A percentile compares a stretch with the other conserved stretches of the same genome.
Conservation (phyloP, 441 rosid species). For the Pelargonium hybrid region DNA sequence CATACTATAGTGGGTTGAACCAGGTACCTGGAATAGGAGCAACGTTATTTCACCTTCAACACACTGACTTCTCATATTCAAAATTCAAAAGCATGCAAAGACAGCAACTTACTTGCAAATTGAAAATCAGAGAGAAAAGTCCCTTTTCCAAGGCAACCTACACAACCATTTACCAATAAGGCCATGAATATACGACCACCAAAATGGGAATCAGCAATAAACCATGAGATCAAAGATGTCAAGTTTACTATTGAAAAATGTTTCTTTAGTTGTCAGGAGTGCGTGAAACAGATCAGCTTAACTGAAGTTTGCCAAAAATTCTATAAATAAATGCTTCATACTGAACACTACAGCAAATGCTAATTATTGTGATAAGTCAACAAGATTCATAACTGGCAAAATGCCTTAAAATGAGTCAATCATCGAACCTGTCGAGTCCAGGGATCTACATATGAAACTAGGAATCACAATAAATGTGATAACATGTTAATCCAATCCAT, state of each 20-base stretch:
- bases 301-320: not conserved
- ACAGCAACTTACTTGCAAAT: slow-evolving; percentile 75
- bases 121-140: slow-evolving; percentile 69
- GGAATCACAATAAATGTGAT: not conserved
- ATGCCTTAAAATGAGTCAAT: not conserved
- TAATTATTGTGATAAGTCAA: not conserved
- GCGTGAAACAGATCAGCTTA: not conserved
- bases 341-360: not conserved
- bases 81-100: slow-evolving; percentile 14
- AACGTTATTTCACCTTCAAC: not conserved
- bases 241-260: not conserved
- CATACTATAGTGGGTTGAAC: slow-evolving; percentile 94
- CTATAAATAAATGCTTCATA: not conserved
- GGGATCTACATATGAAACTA: not conserved
- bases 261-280: not conserved
- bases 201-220: not conserved
- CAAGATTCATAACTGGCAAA: not conserved
- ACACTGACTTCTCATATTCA: not conserved
- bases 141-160: slow-evolving; percentile 97
- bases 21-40: slow-evolving; percentile 64
- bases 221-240: not conserved
- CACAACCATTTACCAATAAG: not conserved
- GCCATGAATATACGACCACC: not conserved
- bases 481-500: not conserved
- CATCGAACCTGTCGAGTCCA: not conserved